Evolutionary conservation across 2,329 filamentous ascomycete species (phyloP), one percentile per base, ranked within the genome.

Genomic region (Colletotrichum viniferum): DNA sequence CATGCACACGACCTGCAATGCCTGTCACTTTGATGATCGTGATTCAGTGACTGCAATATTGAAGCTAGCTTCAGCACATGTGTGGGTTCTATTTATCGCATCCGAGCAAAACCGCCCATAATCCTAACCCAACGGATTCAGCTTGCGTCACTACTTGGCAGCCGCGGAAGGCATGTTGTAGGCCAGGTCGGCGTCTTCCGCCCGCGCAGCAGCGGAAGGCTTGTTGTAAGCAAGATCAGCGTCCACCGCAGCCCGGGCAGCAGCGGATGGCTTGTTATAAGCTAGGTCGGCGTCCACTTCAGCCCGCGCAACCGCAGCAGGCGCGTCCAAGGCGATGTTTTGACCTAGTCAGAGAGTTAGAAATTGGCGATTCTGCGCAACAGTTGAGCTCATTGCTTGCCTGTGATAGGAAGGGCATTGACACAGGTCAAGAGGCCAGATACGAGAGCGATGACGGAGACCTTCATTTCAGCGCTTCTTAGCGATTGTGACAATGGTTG

Each of bases 271-370:
- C 18, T 48, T 48, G 18, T n/a, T 48, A 3, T 48, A 48, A 12
- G n/a, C 43, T 0, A 48, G 3, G 3, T 48, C 10, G 10, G 10
- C 43, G n/a, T 48, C 43, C 10, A 48, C n/a, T 48, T 21, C 43
- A 21, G 18, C 43, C 43, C n/a, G n/a, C 43, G 1, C 43, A 21
- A 48, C 43, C 18, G 43, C 43, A 21, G 0, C 18, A 3, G 1
- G 43, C 43, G n/a, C 43, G 0, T 48, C n/a, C n/a, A 21, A 21
- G n/a, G 1, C 43, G 0, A 52, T 13, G 10, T 52, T 52, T 52
- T 3, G 5, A 21, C 0, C 43, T 52, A 7, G 0, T 1, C 0
- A 21, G 43, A 21, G 10, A 2, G 10, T 13, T 4, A 13, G 43
- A 52, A 0, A 21, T 52, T 21, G 43, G 5, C 1, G 43, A 21